These are phyloP conservation scores for Talaromyces wortmannii DNA, from an alignment of 495 filamentous ascomycete genomes.

Conservation along the genomic window DNA sequence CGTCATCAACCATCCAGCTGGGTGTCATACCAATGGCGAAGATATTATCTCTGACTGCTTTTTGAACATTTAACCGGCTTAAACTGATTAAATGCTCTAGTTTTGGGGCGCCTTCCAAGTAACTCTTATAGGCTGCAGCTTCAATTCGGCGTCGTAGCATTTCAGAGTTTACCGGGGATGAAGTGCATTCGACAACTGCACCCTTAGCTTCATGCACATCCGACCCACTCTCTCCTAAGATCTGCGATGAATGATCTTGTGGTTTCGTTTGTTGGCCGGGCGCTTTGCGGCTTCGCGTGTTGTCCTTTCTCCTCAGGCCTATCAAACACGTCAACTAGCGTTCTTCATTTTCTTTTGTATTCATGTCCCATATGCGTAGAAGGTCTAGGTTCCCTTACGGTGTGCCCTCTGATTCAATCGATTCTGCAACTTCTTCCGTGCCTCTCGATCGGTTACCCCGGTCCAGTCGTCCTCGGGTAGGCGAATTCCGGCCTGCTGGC, in stretches of 20 bases:
- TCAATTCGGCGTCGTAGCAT: conserved; percentile 3
- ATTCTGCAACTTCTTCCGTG: conserved; percentile 11
- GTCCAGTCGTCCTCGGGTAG: conserved; percentile 13
- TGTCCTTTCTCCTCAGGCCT: too few relatives aligned
- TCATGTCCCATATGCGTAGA: neutral
- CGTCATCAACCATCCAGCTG: conserved; percentile 10
- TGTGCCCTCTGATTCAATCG: conserved; percentile 10
- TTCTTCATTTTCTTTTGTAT: neutral
- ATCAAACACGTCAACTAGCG: too few relatives aligned
- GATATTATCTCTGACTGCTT: conserved; percentile 13
- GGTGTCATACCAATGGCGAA: conserved; percentile 10
- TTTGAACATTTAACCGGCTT: conserved; percentile 12
- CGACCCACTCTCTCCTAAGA: too few relatives aligned
- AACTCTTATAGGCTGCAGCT: conserved; percentile 1
- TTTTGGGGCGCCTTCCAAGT: conserved; percentile 6
- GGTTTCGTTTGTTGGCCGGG: too few relatives aligned
- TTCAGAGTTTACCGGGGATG: neutral
- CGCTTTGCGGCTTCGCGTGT: too few relatives aligned
- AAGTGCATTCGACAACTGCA: conserved; percentile 2
- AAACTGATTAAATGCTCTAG: conserved; percentile 12
- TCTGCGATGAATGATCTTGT: too few relatives aligned
- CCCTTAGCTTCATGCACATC: neutral
- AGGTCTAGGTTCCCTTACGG: conserved; percentile 4
- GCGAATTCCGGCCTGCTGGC: conserved; percentile 7
- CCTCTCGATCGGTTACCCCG: conserved; percentile 7